A percentile compares a stretch with the other conserved stretches of the same genome.
Evolutionary conservation across 2,329 filamentous ascomycete genomes (phyloP).

Genomic region (Talaromyces sp.): DNA sequence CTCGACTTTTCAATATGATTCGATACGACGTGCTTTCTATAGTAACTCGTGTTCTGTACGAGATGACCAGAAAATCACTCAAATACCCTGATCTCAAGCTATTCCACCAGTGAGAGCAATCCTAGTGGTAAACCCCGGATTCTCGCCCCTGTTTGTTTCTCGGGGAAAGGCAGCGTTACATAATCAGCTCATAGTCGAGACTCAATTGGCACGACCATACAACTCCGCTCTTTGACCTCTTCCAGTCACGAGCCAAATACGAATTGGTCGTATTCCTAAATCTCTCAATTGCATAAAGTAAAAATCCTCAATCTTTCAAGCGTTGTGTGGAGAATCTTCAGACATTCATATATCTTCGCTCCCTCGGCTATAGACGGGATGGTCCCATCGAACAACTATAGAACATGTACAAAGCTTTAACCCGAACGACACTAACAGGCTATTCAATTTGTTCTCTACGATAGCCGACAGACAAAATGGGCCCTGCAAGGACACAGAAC

Average conservation of each 20-base stretch:
- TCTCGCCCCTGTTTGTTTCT: neutral
- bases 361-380: neutral
- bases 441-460: neutral
- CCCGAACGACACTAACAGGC: neutral
- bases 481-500: constrained; percentile 8
- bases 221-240: neutral
- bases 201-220: neutral
- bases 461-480: constrained; percentile 12
- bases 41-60: neutral
- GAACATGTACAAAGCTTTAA: neutral
- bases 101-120: neutral
- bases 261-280: neutral
- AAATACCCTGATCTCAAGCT: neutral
- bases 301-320: neutral
- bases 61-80: neutral
- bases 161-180: neutral
- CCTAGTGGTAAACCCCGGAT: neutral
- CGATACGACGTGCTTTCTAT: neutral
- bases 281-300: neutral
- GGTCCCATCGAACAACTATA: neutral
- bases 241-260: neutral
- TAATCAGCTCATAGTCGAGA: neutral
- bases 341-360: neutral
- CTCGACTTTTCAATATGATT: neutral
- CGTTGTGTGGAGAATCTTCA: neutral